A percentile compares a stretch with the other conserved stretches of the same genome.
Conservation (phyloP, 768 basidiomycete species). For the Saitozyma sp. region DNA sequence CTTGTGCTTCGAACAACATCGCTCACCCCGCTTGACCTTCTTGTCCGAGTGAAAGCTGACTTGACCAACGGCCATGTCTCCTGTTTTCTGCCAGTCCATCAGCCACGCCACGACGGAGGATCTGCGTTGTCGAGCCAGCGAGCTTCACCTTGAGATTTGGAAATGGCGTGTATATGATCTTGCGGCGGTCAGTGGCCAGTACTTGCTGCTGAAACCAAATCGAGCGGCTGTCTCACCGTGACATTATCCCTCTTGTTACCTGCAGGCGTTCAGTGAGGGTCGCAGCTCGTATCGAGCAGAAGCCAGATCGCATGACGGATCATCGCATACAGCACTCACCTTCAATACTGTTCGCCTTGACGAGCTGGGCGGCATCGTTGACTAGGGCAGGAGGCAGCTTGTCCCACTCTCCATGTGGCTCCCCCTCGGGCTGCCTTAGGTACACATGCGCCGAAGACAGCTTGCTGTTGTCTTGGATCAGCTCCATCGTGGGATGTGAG, state of each 20-base stretch:
- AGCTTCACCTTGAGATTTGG: slow-evolving; percentile 78
- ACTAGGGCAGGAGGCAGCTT: slow-evolving; percentile 75
- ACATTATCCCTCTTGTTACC: slow-evolving; percentile 95
- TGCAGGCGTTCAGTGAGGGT: slow-evolving; percentile 44
- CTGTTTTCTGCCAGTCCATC: slow-evolving; percentile 72
- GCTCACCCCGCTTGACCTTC: slow-evolving; percentile 73
- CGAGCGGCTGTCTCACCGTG: slow-evolving; percentile 53
- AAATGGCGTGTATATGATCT: slow-evolving; percentile 87
- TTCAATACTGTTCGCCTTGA: slow-evolving; percentile 97
- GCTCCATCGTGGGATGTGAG: not conserved
- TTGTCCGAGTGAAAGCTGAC: slow-evolving; percentile 94
- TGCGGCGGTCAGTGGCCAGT: not conserved
- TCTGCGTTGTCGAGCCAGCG: no score
- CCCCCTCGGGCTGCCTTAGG: slow-evolving; percentile 77
- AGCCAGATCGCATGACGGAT: not conserved
- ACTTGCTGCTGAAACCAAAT: not conserved
- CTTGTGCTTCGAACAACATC: no score
- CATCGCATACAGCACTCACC: slow-evolving; percentile 59
- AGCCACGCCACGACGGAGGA: not conserved
- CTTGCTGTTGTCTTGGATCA: slow-evolving; percentile 28
- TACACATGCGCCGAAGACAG: slow-evolving; percentile 96
- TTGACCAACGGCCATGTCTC: slow-evolving; percentile 95
- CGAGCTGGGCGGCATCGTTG: slow-evolving; percentile 85
- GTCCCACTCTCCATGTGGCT: slow-evolving; percentile 69
- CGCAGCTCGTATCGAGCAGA: not conserved